Base-by-base conservation (phyloP, 805 yeast species). In the Cyberlindnera bimundalis region DNA sequence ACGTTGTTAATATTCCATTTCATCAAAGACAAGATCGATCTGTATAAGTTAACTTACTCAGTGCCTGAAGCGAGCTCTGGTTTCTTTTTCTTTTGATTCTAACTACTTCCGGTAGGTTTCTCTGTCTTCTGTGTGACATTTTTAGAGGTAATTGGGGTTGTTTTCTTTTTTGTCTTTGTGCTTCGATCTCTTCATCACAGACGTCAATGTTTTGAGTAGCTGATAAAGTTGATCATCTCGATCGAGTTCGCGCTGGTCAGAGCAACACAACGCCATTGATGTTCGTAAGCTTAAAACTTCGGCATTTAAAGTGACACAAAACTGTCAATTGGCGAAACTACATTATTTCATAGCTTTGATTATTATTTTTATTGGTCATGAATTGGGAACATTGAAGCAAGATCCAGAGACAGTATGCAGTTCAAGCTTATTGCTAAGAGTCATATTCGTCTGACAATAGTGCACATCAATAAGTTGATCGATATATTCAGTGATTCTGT, bases 11-110 rank as follows among this genome's bases (percentile, higher is more conserved):
- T 33, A 20, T 10, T 15, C 14, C 25, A 14, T 27, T 14, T 10
- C 13, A 8, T 6, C 20, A 24, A 7, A 29, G 5, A 11, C n/a
- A n/a, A n/a, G n/a, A n/a, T n/a, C n/a, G n/a, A n/a, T n/a, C n/a
- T n/a, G n/a, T n/a, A n/a, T n/a, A n/a, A n/a, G n/a, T n/a, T n/a
- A n/a, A 56, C 69, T 33, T 54, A 67, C 69, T 52, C 53, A 90
- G 70, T 1, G 96, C 96, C 51, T 85, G 88, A 18, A 91, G 69
- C 3, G 97, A 96, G 51, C 87, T 96, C 54, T 88, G 93, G 39
- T 78, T 81, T 45, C 96, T 72, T 56, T 84, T 83, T 43, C 98
- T 74, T 62, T 93, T 91, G 58, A 91, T 84, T 44, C 96, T 74
- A 31, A 91, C 79, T 19, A 84, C 70, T 39, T 74, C 75, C 2